phyloP scores from a whole-genome alignment of 2,329 filamentous ascomycete genomes.

The Pseudogymnoascus sp. region DNA sequence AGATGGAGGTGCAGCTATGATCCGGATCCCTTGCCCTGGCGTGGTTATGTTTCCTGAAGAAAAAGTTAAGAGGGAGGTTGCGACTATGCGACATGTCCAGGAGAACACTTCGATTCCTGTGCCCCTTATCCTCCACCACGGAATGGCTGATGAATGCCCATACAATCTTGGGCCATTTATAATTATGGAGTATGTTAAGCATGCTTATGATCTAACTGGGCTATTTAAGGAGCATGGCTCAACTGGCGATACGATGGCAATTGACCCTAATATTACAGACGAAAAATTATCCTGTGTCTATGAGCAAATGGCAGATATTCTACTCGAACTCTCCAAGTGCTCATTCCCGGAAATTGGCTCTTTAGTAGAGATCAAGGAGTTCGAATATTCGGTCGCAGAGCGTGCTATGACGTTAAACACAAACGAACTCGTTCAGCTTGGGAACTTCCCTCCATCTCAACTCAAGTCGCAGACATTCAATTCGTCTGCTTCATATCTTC shows the following conservation, averaged over 20 bases:
- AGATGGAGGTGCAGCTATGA: conserved; percentile 10
- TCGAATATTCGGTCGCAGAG: conserved; percentile 13
- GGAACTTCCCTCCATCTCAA: conserved; percentile 20
- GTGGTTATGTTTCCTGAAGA: conserved; percentile 15
- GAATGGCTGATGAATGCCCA: conserved; percentile 18
- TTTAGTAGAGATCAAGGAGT: conserved; percentile 12
- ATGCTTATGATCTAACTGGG: conserved; percentile 22
- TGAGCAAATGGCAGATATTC: conserved; percentile 16
- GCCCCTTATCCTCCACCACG: conserved; percentile 22
- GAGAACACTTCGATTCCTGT: conserved; percentile 25
- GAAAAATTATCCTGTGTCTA: conserved; percentile 16
- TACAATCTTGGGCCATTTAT: conserved; percentile 31
- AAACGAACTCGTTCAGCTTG: conserved; percentile 30
- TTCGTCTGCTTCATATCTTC: conserved; percentile 35
- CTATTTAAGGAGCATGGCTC: conserved; percentile 21
- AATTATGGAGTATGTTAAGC: conserved; percentile 31
- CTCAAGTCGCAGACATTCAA: conserved; percentile 26
- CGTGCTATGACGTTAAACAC: conserved; percentile 20
- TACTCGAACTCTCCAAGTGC: conserved; percentile 17
- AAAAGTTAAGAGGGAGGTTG: conserved; percentile 28
- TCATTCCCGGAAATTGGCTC: conserved; percentile 20
- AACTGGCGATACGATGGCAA: conserved; percentile 15
- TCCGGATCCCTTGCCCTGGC: conserved; percentile 16
- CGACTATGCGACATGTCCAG: conserved; percentile 23
- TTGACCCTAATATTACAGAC: conserved; percentile 20